Conservation (phyloP, 176 grass and related monocot genomes). For the Miscanthus lutarioriparius region DNA sequence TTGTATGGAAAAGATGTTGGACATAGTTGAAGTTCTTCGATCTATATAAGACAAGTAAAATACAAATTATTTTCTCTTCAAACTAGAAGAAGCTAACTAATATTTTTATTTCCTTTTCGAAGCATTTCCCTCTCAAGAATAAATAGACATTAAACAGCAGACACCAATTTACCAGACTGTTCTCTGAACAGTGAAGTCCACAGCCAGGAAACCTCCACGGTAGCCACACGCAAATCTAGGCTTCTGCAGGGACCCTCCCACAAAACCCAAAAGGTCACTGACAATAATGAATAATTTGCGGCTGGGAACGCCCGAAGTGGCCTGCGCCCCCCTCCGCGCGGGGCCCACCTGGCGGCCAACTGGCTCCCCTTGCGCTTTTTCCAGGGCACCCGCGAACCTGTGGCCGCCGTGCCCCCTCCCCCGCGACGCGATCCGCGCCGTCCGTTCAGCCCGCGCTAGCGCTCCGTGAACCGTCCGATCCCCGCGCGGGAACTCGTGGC, state of each 20-base stretch:
- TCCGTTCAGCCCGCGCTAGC: background rate
- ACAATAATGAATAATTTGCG: slow-evolving; percentile 39
- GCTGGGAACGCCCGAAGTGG: background rate
- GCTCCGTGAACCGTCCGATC: slow-evolving; percentile 19
- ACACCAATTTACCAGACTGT: background rate
- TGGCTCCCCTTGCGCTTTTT: slow-evolving; percentile 70
- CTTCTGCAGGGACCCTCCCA: background rate
- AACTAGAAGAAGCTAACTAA: too few species aligned
- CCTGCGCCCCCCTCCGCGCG: background rate
- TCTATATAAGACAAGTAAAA: too few species aligned
- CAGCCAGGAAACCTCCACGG: background rate
- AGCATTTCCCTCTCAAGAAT: background rate
- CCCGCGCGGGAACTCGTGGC: slow-evolving; percentile 34
- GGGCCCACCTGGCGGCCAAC: slow-evolving; percentile 39
- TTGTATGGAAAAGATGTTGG: too few species aligned
- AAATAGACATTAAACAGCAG: background rate
- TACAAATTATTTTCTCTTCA: too few species aligned
- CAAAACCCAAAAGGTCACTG: slow-evolving; percentile 21
- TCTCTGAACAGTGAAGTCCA: background rate
- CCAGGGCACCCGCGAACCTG: slow-evolving; percentile 23
- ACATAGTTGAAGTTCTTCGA: too few species aligned
- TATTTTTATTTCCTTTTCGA: too few species aligned
- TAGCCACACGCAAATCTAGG: background rate
- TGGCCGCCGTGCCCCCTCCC: slow-evolving; percentile 21
- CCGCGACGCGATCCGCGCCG: background rate